Evolutionary conservation across 2,329 filamentous ascomycete species (phyloP).

Genomic region (Fusarium tuaranense): DNA sequence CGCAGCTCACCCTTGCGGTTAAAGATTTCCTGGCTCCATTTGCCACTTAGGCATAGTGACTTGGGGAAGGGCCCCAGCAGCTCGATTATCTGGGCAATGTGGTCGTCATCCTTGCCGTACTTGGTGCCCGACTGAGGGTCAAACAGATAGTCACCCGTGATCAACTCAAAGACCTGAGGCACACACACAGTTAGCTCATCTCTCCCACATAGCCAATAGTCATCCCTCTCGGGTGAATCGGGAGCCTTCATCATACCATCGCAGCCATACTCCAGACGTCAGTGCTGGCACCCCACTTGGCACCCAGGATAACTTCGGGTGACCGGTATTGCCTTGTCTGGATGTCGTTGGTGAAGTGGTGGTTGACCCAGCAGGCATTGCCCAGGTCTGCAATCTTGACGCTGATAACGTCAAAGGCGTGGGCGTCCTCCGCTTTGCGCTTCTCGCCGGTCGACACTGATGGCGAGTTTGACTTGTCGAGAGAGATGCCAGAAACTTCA

Average conservation of each 20-base stretch:
- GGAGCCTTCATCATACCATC: slow-evolving; percentile 75
- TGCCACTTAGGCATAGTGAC: slow-evolving; percentile 89
- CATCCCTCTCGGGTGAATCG: background rate
- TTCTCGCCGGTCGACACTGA: slow-evolving; percentile 71
- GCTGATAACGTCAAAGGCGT: slow-evolving; percentile 81
- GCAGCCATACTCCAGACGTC: slow-evolving; percentile 99
- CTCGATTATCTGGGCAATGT: slow-evolving; percentile 99
- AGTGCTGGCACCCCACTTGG: slow-evolving; percentile 99
- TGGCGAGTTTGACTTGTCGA: slow-evolving; percentile 76
- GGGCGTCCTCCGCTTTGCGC: slow-evolving; percentile 68
- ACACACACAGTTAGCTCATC: slow-evolving; percentile 20
- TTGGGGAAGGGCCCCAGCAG: slow-evolving; percentile 94
- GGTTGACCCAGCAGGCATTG: slow-evolving; percentile 98
- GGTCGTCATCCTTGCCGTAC: slow-evolving; percentile 99
- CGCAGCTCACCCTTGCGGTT: slow-evolving; percentile 96
- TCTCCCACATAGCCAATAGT: background rate
- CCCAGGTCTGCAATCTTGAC: slow-evolving; percentile 99
- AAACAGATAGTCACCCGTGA: slow-evolving; percentile 98
- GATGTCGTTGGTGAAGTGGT: slow-evolving; percentile 99
- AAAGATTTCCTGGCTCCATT: slow-evolving; percentile 99
- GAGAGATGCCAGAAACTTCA: slow-evolving; percentile 93
- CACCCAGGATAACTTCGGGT: slow-evolving; percentile 94
- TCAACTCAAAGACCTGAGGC: slow-evolving; percentile 89
- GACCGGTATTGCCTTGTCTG: slow-evolving; percentile 98
- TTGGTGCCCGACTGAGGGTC: slow-evolving; percentile 98